Conservation (phyloP, 1,139 yeast genomes). For the Arxiozyma slooffiae region DNA sequence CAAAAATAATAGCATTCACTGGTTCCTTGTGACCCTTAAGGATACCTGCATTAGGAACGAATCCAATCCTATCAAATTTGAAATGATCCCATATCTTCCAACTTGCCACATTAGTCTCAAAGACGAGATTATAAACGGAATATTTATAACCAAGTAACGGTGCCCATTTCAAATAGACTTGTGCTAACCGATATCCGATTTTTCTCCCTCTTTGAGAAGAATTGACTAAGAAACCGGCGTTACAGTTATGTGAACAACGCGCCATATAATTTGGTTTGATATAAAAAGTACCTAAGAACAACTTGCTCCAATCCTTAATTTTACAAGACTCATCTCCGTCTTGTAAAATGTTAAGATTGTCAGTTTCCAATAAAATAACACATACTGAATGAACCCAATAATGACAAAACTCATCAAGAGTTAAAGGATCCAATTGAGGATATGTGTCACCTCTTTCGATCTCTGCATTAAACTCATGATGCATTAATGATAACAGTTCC, state of each 20-base stretch:
- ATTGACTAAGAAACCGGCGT: conserved; percentile 67
- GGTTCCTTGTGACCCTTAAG: conserved; percentile 49
- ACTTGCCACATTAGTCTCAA: conserved; percentile 62
- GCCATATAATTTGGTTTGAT: conserved; percentile 73
- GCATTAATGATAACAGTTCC: conserved; percentile 59
- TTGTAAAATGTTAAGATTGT: conserved; percentile 9
- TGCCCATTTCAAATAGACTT: conserved; percentile 52
- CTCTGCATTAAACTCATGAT: conserved; percentile 74
- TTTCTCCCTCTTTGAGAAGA: too few relatives aligned
- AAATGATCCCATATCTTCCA: conserved; percentile 61
- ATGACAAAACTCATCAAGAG: conserved; percentile 55
- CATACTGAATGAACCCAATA: conserved; percentile 88
- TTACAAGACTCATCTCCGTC: conserved; percentile 4
- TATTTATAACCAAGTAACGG: conserved; percentile 64
- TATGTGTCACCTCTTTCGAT: conserved; percentile 75
- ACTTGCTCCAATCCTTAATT: conserved; percentile 34
- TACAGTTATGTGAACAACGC: conserved; percentile 50
- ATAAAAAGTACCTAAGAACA: conserved; percentile 58
- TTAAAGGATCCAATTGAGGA: conserved; percentile 59
- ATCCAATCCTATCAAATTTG: conserved; percentile 67
- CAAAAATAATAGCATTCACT: conserved; percentile 58
- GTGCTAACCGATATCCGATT: conserved; percentile 55
- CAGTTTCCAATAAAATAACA: conserved; percentile 37
- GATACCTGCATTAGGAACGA: conserved; percentile 54
- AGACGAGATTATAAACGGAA: conserved; percentile 76